Conservation (phyloP, 768 basidiomycete species). For the Leccinum broughii region DNA sequence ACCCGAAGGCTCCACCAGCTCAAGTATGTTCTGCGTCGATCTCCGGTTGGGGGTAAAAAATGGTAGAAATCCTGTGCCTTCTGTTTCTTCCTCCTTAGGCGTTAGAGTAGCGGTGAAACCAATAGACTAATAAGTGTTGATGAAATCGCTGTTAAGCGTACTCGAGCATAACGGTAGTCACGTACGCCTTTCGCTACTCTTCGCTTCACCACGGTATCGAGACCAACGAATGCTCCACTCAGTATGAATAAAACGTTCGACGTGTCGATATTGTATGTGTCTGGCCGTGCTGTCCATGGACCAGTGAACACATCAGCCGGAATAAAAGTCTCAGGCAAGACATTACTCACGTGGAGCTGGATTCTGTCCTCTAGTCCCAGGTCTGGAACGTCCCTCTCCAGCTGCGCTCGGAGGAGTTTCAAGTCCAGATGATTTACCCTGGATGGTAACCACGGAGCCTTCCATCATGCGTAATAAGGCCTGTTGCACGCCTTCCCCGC, state of each 20-base stretch:
- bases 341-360: constrained; percentile 25
- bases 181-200: constrained; percentile 84
- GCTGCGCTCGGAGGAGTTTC: constrained; percentile 47
- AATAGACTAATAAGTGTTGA: constrained; percentile 63
- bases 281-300: constrained; percentile 52
- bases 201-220: constrained; percentile 79
- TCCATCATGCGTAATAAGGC: constrained; percentile 92
- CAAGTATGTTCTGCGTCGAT: constrained; percentile 53
- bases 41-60: constrained; percentile 80
- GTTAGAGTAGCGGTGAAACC: constrained; percentile 70
- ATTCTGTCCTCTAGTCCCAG: constrained; percentile 50
- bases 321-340: not conserved
- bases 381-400: constrained; percentile 48
- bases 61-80: constrained; percentile 43
- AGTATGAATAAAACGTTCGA: constrained; percentile 93
- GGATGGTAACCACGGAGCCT: constrained; percentile 81
- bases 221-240: constrained; percentile 92
- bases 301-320: not conserved
- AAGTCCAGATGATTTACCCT: constrained; percentile 59
- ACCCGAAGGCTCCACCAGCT: constrained; percentile 74
- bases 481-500: constrained; percentile 96
- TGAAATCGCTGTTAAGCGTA: not conserved
- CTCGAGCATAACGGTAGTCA: constrained; percentile 12
- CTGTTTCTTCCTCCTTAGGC: constrained; percentile 40
- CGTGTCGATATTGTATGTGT: constrained; percentile 78